These are phyloP conservation scores for Hondaea fermentalgiana DNA, from an alignment of 108 stramenopile genomes.

Conservation along the genomic window DNA sequence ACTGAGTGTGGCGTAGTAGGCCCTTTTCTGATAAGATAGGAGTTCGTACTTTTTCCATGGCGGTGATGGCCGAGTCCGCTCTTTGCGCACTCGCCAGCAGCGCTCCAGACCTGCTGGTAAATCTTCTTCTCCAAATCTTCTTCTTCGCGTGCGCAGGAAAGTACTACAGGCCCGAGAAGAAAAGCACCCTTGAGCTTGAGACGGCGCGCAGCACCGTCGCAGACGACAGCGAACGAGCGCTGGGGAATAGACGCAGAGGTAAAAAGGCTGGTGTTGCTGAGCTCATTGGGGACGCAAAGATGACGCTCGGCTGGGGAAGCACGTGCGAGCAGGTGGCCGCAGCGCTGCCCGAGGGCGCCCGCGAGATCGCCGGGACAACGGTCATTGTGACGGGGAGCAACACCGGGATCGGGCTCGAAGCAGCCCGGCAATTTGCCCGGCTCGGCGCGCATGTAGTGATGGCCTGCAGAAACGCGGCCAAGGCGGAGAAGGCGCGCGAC, in stretches of 20 bases:
- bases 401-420: conserved; percentile 71
- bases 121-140: too few species aligned
- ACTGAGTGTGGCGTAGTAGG: too few species aligned
- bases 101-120: too few species aligned
- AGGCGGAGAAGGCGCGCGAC: background rate
- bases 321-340: conserved; percentile 12
- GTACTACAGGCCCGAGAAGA: too few species aligned
- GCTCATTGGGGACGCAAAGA: background rate
- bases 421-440: conserved; percentile 55
- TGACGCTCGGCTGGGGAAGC: background rate
- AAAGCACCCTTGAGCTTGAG: too few species aligned
- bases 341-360: background rate
- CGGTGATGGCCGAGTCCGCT: too few species aligned
- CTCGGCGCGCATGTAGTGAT: conserved; percentile 59
- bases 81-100: too few species aligned
- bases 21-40: too few species aligned
- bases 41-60: too few species aligned
- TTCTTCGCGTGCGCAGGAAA: too few species aligned
- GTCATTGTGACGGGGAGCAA: conserved; percentile 66
- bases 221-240: background rate
- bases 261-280: background rate
- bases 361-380: conserved; percentile 23
- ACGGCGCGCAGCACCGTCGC: background rate
- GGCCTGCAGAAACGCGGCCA: background rate
- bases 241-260: background rate